Base-by-base conservation (phyloP, 2,329 filamentous ascomycete genomes). In the Triangularia verruculosa region DNA sequence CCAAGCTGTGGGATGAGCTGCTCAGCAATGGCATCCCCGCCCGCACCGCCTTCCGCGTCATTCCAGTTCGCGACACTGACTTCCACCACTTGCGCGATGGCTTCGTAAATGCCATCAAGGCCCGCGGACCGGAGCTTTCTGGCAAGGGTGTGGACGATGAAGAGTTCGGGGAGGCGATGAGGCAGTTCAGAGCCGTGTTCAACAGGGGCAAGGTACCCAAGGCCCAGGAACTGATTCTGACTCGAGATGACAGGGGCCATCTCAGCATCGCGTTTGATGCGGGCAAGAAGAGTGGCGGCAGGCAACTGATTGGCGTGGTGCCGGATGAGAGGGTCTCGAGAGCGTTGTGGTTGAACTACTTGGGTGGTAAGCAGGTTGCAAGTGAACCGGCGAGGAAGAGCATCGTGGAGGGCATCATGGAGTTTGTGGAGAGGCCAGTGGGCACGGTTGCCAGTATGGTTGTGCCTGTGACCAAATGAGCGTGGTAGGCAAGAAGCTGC, bases 21-120 rank as follows among this genome's bases (percentile, higher is more conserved):
- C 78, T 98, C 25, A 80, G 81, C 63, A 80, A 88, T 0, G 82
- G 86, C 2, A 83, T 86, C 0, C 86, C 94, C n/a, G 83, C 72
- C 28, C 82, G 92, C 61, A 94, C 88, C 25, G 85, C 89, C 0
- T 88, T 96, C 78, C 86, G 94, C 54, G 89, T 99, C 67, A 88
- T 94, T 2, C 95, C 95, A 0, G 93, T 92, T n/a, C 84, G 92
- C 39, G 93, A 96, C 76, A 99, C 95, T 17, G 93, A 98, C 76
- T 98, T 97, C 77, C 87, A 89, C 68, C 95, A 99, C 75, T 77
- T 99, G 66, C 86, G 94, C 47, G 95, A 99, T 73, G 95, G 91
- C 1, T 96, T 93, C 80, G 91, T 97, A 64, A 86, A 93, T 5
- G 90, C 91, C 22, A 89, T 99, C 67, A 90, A 91, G 61, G 89